phyloP scores from a whole-genome alignment of 2,329 filamentous ascomycete genomes.

The Colletotrichum sp. region DNA sequence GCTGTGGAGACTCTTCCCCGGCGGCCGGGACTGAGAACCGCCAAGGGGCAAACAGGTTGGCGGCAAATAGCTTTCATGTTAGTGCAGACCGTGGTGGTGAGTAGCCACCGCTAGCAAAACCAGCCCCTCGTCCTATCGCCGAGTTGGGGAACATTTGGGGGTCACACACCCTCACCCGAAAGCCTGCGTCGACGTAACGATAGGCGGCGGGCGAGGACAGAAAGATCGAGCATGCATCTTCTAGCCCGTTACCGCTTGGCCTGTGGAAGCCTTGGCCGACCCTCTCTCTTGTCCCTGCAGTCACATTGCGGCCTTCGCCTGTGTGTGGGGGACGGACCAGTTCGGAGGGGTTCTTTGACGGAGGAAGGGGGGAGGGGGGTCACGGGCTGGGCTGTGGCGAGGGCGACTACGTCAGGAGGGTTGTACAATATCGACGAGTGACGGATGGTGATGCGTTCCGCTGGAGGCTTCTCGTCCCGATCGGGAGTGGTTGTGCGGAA shows the following conservation, averaged over 20 bases:
- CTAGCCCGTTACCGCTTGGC: not conserved
- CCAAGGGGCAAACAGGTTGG: not conserved
- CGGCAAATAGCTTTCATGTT: not conserved
- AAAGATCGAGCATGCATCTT: conserved; percentile 1
- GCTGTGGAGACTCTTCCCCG: not conserved
- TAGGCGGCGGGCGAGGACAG: not conserved
- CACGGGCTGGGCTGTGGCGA: conserved; percentile 13
- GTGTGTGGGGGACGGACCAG: not conserved
- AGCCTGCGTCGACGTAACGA: not conserved
- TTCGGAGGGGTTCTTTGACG: not conserved
- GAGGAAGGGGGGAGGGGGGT: not conserved
- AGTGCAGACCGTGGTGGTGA: not conserved
- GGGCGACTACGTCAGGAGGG: conserved; percentile 16
- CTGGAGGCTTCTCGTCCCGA: not conserved
- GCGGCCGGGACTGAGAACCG: not conserved
- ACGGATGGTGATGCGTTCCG: conserved; percentile 6
- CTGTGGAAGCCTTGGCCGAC: conserved; percentile 6
- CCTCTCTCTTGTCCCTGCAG: not conserved
- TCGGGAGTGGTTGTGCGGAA: conserved; percentile 1
- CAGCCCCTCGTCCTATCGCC: not conserved
- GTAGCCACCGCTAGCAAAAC: not conserved
- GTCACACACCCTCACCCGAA: not conserved
- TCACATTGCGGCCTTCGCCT: not conserved
- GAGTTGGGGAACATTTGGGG: not conserved
- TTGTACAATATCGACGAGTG: conserved; percentile 1